A percentile compares a stretch with the other conserved stretches of the same genome.
phyloP scores from a whole-genome alignment of 1,139 yeast genomes.

The Zygotorulaspora mrakii region DNA sequence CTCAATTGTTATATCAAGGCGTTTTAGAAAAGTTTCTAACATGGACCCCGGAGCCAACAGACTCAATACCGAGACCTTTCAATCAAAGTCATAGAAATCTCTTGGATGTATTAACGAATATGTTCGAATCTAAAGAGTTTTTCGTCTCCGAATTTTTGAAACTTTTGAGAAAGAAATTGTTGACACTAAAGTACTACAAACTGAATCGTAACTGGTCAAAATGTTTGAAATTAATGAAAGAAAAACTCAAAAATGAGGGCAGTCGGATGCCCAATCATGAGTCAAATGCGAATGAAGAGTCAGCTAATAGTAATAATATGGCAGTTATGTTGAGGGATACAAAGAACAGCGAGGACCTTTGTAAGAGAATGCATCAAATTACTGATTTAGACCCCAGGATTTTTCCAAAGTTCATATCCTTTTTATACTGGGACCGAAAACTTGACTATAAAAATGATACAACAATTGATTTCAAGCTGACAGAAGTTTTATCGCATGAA shows the following conservation, averaged over 20 bases:
- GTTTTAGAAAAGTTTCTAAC: slow-evolving; percentile 37
- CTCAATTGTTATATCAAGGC: slow-evolving; percentile 16
- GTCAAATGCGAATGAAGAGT: slow-evolving; percentile 16
- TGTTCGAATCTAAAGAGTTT: slow-evolving; percentile 73
- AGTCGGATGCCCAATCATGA: slow-evolving; percentile 8
- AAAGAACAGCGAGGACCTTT: slow-evolving; percentile 46
- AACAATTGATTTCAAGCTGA: slow-evolving; percentile 12
- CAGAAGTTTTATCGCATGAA: slow-evolving; percentile 22
- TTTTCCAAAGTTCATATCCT: slow-evolving; percentile 30
- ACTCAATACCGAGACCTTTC: slow-evolving; percentile 67
- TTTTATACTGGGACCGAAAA: slow-evolving; percentile 29
- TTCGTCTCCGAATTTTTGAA: slow-evolving; percentile 69
- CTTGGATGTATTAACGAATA: slow-evolving; percentile 60
- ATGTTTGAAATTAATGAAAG: slow-evolving; percentile 22
- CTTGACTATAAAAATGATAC: slow-evolving; percentile 7
- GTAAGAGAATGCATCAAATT: slow-evolving; percentile 33
- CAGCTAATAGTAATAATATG: slow-evolving; percentile 53
- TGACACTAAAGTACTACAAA: slow-evolving; percentile 48
- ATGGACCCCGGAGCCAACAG: slow-evolving; percentile 93
- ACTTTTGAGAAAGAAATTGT: slow-evolving; percentile 59
- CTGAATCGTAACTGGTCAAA: slow-evolving; percentile 28
- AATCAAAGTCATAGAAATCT: slow-evolving; percentile 51
- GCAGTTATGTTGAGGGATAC: slow-evolving; percentile 88
- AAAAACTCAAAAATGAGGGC: slow-evolving; percentile 15
- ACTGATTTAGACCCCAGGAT: slow-evolving; percentile 17